Conservation (phyloP, 768 basidiomycete genomes). For the Suillus spraguei region DNA sequence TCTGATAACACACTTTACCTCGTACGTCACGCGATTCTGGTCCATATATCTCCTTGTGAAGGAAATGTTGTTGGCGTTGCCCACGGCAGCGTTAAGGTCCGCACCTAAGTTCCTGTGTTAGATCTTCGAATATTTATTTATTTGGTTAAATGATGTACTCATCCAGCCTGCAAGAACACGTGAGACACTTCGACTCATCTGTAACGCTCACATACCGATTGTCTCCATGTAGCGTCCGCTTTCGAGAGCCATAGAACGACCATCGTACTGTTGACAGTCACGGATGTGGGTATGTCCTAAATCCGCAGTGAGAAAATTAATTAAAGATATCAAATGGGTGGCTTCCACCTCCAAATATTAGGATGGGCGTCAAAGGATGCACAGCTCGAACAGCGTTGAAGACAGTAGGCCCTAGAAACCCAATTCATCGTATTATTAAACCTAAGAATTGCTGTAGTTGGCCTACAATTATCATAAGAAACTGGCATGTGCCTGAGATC, state of each 20-base stretch:
- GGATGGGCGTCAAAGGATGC: slow-evolving; percentile 76
- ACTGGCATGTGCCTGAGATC: slow-evolving; percentile 80
- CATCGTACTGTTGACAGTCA: slow-evolving; percentile 73
- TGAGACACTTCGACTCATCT: no score
- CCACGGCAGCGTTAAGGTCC: slow-evolving; percentile 43
- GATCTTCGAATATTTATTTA: neutral
- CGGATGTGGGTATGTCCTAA: slow-evolving; percentile 76
- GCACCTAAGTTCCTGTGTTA: slow-evolving; percentile 38
- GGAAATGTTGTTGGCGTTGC: slow-evolving; percentile 50
- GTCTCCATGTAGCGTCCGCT: slow-evolving; percentile 95
- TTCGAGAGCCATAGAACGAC: slow-evolving; percentile 76
- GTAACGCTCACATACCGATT: slow-evolving; percentile 51
- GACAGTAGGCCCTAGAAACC: slow-evolving; percentile 61
- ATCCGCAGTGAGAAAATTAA: slow-evolving; percentile 1
- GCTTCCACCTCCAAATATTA: slow-evolving; percentile 72
- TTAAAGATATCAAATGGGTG: neutral
- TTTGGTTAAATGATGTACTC: slow-evolving; percentile 45
- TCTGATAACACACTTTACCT: slow-evolving; percentile 41
- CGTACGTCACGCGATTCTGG: slow-evolving; percentile 75
- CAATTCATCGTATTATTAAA: slow-evolving; percentile 5
- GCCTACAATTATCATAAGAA: slow-evolving; percentile 62
- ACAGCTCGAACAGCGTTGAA: slow-evolving; percentile 72
- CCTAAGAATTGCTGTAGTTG: neutral
- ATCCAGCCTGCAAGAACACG: slow-evolving; percentile 49
- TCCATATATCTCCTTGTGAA: slow-evolving; percentile 79